Base-by-base conservation (phyloP, 176 grass and related monocot species). In the Phoenix dactylifera region DNA sequence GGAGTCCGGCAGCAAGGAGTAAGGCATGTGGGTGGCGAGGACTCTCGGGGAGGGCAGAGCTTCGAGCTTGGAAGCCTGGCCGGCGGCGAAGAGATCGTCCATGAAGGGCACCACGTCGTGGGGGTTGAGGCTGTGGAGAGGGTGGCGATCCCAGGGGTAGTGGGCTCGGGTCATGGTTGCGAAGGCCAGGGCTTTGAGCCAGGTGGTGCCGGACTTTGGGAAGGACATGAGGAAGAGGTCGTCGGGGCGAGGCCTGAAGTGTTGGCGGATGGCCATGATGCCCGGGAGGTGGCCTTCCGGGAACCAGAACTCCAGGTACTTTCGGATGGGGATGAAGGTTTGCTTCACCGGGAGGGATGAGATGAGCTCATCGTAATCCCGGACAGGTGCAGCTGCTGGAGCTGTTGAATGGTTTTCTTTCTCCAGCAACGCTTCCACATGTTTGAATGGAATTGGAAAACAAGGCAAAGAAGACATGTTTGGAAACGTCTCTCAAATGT, bases 141-240 rank as follows among this genome's bases (percentile, higher is more conserved):
- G 63, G 48, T 67, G 29, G 24, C 25, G 63, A 67, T 54, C 15
- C 18, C 53, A 15, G 49, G 63, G 63, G 16, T 51, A 51, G 2
- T 4, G 50, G 63, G 44, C 16, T 16, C 63, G 63, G 5, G 63
- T 52, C 63, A 52, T 52, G 4, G 39, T 67, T 7, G 63, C 19
- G 3, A 67, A 67, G 24, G 52, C 52, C 39, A 67, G 6, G 48
- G 48, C 35, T 67, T 67, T 67, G n/a, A 67, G 63, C 63, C 63
- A 67, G 49, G 63, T 15, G 14, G 32, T 35, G 7, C 32, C 32
- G 32, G 32, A 35, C 32, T 35, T 35, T 7, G 32, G 32, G 32
- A 9, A 51, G n/a, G 28, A 50, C 0, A 50, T 23, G 16, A 67
- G 29, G 35, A 52, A 67, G 7, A 67, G 3, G 52, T 67, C 63